These are phyloP conservation scores for Tricholoma sp. DNA, from an alignment of 768 basidiomycete genomes.

Conservation along the genomic window DNA sequence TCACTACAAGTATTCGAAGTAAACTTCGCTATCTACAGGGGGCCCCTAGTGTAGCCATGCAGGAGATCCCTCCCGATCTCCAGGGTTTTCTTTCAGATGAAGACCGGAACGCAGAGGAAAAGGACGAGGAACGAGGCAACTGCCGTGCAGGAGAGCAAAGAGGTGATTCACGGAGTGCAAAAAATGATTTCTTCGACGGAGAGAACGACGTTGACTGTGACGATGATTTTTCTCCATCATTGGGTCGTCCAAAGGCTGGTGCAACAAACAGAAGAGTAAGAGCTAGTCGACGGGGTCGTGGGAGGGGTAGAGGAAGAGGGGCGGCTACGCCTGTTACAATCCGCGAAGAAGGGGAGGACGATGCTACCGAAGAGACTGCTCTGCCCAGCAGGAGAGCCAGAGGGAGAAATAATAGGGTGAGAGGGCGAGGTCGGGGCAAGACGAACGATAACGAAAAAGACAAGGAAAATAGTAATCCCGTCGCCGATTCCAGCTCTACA, in stretches of 20 bases:
- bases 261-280: constrained; percentile 24
- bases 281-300: constrained; percentile 28
- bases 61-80: constrained; percentile 92
- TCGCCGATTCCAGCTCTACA: constrained; percentile 10
- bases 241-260: not conserved
- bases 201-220: constrained; percentile 63
- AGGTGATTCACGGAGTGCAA: constrained; percentile 43
- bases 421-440: too few species aligned
- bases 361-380: too few species aligned
- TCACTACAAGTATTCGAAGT: constrained; percentile 48
- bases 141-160: constrained; percentile 53
- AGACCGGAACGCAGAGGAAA: constrained; percentile 21
- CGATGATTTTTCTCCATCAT: constrained; percentile 16
- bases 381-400: too few species aligned
- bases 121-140: constrained; percentile 52
- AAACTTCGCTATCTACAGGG: constrained; percentile 91
- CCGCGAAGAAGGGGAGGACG: too few species aligned
- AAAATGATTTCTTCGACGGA: constrained; percentile 72
- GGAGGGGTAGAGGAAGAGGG: constrained; percentile 25
- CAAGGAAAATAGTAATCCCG: not conserved
- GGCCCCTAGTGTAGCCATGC: constrained; percentile 95
- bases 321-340: too few species aligned
- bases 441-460: too few species aligned
- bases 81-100: constrained; percentile 64
- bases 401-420: too few species aligned